These are phyloP conservation scores for Chlorencoelia australis DNA, from an alignment of 2,329 filamentous ascomycete genomes.

Conservation along the genomic window DNA sequence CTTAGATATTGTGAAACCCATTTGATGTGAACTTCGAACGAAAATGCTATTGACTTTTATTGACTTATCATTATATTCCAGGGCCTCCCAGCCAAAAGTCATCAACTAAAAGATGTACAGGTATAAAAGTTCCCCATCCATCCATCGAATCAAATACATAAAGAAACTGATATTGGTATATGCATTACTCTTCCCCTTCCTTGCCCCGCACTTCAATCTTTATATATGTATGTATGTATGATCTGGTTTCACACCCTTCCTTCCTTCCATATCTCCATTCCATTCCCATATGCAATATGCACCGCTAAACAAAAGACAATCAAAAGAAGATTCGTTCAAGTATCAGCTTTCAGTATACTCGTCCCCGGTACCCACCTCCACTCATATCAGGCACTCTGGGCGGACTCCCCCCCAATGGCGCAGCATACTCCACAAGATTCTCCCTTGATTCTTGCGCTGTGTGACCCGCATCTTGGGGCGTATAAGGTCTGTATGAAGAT, in stretches of 20 bases:
- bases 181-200: no score
- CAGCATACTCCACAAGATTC: slow-evolving; percentile 17
- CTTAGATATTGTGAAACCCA: no score
- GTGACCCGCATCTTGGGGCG: slow-evolving; percentile 5
- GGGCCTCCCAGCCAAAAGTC: no score
- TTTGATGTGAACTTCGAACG: no score
- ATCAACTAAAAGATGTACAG: no score
- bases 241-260: neutral
- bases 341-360: neutral
- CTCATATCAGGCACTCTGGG: slow-evolving; percentile 13
- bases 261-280: neutral
- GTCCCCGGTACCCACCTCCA: neutral
- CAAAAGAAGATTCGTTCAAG: neutral
- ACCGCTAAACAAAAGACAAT: neutral
- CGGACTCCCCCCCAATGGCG: slow-evolving; percentile 19
- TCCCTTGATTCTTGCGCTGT: slow-evolving; percentile 13
- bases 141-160: no score
- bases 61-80: no score
- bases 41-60: no score
- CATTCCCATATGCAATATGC: neutral
- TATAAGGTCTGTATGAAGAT: slow-evolving; percentile 9
- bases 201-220: no score
- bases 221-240: neutral
- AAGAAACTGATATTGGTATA: no score
- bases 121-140: no score